Conservation (phyloP, 2,329 filamentous ascomycete genomes). For the Saccharata proteae region DNA sequence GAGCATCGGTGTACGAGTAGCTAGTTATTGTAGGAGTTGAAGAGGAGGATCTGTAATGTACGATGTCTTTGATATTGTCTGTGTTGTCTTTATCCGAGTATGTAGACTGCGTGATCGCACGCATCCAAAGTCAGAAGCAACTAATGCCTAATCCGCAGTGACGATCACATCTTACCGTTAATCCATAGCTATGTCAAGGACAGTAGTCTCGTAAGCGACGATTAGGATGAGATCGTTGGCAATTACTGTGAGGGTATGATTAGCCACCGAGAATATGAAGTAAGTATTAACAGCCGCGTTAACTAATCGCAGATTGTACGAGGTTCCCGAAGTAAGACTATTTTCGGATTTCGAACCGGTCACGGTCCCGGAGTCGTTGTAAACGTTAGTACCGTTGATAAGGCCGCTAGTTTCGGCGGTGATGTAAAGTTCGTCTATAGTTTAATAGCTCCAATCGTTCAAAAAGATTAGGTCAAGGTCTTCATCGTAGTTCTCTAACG, state of each 20-base stretch:
- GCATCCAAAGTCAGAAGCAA: constrained; percentile 9
- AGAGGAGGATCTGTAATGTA: constrained; percentile 3
- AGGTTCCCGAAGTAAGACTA: constrained; percentile 33
- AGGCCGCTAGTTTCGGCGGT: constrained; percentile 8
- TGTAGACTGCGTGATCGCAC: constrained; percentile 3
- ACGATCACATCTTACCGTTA: constrained; percentile 30
- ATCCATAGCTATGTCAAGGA: constrained; percentile 20
- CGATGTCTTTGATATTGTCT: constrained; percentile 7
- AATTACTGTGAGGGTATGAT: constrained; percentile 33
- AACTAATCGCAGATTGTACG: constrained; percentile 47
- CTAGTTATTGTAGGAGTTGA: background rate
- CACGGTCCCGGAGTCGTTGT: constrained; percentile 7
- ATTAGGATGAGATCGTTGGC: constrained; percentile 33
- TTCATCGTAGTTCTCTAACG: constrained; percentile 26
- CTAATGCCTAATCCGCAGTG: constrained; percentile 18
- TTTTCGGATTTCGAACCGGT: constrained; percentile 17
- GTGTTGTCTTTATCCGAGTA: constrained; percentile 3
- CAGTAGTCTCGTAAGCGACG: constrained; percentile 19
- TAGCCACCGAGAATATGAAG: constrained; percentile 22
- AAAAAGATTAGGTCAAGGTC: constrained; percentile 26
- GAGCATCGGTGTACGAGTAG: constrained; percentile 3
- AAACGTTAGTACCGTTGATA: constrained; percentile 35
- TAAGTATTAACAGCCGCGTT: constrained; percentile 33
- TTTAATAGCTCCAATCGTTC: constrained; percentile 24
- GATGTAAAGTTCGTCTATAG: constrained; percentile 2